Evolutionary conservation across 1,284 basidiomycete species (phyloP), one percentile per base, ranked within the genome.

Genomic region (Cystobasidiaceae sp.): DNA sequence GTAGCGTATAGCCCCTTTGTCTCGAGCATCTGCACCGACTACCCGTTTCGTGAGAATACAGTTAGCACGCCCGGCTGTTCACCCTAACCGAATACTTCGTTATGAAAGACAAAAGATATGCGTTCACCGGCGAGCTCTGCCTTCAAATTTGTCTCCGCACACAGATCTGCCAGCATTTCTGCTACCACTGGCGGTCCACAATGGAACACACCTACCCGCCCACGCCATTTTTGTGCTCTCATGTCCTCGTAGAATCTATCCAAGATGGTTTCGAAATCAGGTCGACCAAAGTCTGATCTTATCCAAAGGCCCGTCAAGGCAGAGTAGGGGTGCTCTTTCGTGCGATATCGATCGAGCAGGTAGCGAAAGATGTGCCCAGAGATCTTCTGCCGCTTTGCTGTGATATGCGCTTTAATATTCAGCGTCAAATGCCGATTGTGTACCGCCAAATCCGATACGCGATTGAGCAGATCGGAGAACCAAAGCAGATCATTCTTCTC

Each of bases 61-160:
- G n/a, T n/a, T n/a, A n/a, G n/a, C n/a, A n/a, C n/a, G n/a, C n/a
- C n/a, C n/a, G n/a, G n/a, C n/a, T n/a, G n/a, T n/a, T n/a, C n/a
- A n/a, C n/a, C n/a, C 30, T 59, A 62, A 21, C 50, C 45, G 41
- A 62, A 62, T 13, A 62, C 60, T 39, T 62, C 60, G 41, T 41
- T 62, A 8, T 52, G 32, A 17, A 52, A 52, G 37, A 62, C 44
- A 33, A 54, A 54, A 21, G 39, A 28, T 41, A 52, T 62, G 6
- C 28, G 37, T 11, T 27, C 23, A 7, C 27, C 48, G 21, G 52
- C 60, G 1, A 19, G 27, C 11, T 39, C 19, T 4, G 60, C 60
- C 33, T 41, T 52, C 21, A 37, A 32, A 21, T 48, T 62, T 19
- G 54, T 37, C 25, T 52, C 34, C 9, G 39, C 43, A 30, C 60